These are phyloP conservation scores for Ceratobasidium sp. DNA, from an alignment of 1,284 basidiomycete genomes.

Conservation along the genomic window DNA sequence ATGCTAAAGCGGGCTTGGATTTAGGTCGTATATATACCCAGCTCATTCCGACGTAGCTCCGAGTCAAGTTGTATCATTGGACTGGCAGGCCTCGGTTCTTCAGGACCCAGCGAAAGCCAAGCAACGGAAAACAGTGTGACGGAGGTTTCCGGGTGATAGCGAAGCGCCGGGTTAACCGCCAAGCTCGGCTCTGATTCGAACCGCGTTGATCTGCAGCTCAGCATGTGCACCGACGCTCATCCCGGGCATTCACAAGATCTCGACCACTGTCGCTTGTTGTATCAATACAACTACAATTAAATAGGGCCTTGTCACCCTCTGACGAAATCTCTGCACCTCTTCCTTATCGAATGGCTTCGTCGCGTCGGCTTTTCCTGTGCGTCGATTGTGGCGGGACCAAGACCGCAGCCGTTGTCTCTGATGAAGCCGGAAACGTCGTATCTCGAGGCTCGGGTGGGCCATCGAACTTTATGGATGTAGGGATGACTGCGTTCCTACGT, in stretches of 20 bases:
- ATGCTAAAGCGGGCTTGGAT: too few relatives aligned
- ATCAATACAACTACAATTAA: too few relatives aligned
- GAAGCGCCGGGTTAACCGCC: conserved; percentile 20
- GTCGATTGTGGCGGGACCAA: conserved; percentile 85
- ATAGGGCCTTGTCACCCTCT: too few relatives aligned
- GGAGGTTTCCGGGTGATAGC: background rate
- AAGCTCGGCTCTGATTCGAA: conserved; percentile 24
- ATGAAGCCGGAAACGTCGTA: conserved; percentile 62
- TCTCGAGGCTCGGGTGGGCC: conserved; percentile 70
- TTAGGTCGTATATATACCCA: too few relatives aligned
- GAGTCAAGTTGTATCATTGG: too few relatives aligned
- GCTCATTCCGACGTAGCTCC: too few relatives aligned
- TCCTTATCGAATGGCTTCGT: background rate
- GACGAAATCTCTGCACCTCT: background rate
- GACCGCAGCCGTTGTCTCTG: conserved; percentile 71
- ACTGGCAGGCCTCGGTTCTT: too few relatives aligned
- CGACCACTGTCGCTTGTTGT: background rate
- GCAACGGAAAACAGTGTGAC: too few relatives aligned
- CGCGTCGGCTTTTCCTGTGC: conserved; percentile 65
- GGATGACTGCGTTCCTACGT: conserved; percentile 56
- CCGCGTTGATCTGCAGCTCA: conserved; percentile 4
- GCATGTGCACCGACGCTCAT: conserved; percentile 29
- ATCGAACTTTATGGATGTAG: conserved; percentile 71
- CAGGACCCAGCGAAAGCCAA: background rate
- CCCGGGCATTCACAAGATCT: conserved; percentile 4